Evolutionary conservation across 2,329 filamentous ascomycete species (phyloP), one percentile per base, ranked within the genome.

Genomic region (Lachnellula occidentalis): DNA sequence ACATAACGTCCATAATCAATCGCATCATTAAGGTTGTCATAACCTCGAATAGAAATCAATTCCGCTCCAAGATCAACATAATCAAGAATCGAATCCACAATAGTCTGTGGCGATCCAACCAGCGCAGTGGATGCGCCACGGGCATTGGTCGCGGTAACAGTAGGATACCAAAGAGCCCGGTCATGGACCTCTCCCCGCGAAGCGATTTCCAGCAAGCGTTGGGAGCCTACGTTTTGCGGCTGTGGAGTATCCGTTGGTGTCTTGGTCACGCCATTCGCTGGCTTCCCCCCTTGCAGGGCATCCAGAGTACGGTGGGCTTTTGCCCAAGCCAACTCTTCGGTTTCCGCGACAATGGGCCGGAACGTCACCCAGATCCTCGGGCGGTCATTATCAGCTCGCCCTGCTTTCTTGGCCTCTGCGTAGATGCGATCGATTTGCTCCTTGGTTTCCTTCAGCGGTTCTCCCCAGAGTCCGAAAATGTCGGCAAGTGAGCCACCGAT

Each of bases 331-430:
- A 84, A 72, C 19, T 83, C 81, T 14, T 84, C 81, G 0, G 81
- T 84, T 69, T 83, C 80, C 0, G 81, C 81, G 0, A 77, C 61
- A 55, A 85, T 84, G 3, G 81, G 81, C 2, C 81, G 74, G 74
- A 84, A 84, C 0, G 81, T 83, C 1, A 85, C 81, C 81, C 81
- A 85, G 62, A 85, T 84, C 4, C 79, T 70, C 6, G 81, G 81
- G 0, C 76, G 70, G 58, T 84, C 80, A 0, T 57, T 64, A 1
- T 59, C 53, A 14, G 68, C 49, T 1, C 81, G 75, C 0, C 81
- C 81, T 1, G 80, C 80, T 58, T 77, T 78, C n/a, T 73, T 78
- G 0, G 81, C 77, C 61, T 79, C 81, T 3, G 75, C 78, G 58
- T 82, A 82, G 64, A 85, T 79, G 19, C 76, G 74, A 58, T 82